Conservation (phyloP, 805 yeast species). For the Blastobotrys parvus region DNA sequence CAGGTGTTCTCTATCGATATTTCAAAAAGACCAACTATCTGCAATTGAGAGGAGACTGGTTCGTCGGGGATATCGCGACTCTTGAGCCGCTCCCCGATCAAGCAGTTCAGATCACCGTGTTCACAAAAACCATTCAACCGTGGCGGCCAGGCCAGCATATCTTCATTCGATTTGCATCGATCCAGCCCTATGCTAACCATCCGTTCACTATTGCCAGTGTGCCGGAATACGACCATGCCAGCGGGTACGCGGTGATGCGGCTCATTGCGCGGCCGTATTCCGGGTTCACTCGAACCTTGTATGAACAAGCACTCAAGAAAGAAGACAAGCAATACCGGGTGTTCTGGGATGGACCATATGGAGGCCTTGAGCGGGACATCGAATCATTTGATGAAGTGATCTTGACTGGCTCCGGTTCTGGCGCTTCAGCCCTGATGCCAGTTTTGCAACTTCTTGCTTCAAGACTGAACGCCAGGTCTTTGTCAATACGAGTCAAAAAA, state of each 20-base stretch:
- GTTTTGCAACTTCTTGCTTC: conserved; percentile 6
- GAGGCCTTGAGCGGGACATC: conserved; percentile 36
- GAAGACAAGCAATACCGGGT: conserved; percentile 23
- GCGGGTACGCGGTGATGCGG: conserved; percentile 23
- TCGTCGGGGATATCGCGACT: conserved; percentile 8
- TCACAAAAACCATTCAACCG: not conserved
- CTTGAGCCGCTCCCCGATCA: conserved; percentile 3
- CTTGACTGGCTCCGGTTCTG: conserved; percentile 39
- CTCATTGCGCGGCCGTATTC: conserved; percentile 30
- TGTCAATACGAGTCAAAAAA: not conserved
- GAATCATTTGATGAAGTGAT: conserved; percentile 34
- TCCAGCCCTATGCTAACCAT: conserved; percentile 15
- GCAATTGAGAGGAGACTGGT: conserved; percentile 12
- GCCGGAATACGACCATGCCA: conserved; percentile 5
- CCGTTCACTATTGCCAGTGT: conserved; percentile 15
- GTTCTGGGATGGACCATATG: conserved; percentile 39
- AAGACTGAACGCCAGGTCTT: not conserved
- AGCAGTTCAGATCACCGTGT: not conserved
- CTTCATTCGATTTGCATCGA: conserved; percentile 10
- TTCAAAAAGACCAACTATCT: conserved; percentile 14
- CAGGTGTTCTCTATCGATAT: conserved; percentile 11
- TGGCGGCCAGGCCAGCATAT: conserved; percentile 18
- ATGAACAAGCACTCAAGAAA: conserved; percentile 9
- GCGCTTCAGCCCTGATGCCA: conserved; percentile 29
- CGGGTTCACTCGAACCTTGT: conserved; percentile 13